phyloP scores from a whole-genome alignment of 2,329 filamentous ascomycete genomes.

The Pestalotiopsis sp. region DNA sequence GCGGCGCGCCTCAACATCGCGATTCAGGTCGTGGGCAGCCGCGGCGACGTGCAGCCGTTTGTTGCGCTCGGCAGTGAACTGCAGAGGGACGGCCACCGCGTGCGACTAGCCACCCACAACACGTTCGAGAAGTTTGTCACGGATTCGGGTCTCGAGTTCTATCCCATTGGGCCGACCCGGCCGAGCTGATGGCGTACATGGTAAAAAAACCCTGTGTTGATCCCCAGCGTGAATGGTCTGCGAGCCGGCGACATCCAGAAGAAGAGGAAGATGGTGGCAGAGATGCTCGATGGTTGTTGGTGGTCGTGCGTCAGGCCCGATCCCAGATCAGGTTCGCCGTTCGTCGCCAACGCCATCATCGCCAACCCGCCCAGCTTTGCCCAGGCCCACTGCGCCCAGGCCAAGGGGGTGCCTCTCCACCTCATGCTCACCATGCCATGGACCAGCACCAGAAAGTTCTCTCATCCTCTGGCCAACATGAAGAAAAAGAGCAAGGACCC shows the following conservation, averaged over 20 bases:
- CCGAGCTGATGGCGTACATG: conserved; percentile 69
- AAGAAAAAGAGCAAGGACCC: conserved; percentile 49
- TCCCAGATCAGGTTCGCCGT: conserved; percentile 52
- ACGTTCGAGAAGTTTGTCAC: conserved; percentile 69
- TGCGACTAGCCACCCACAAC: conserved; percentile 72
- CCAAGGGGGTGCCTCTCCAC: conserved; percentile 72
- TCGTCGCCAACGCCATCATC: conserved; percentile 81
- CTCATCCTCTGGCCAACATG: conserved; percentile 67
- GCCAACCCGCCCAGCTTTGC: conserved; percentile 78
- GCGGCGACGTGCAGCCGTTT: conserved; percentile 77
- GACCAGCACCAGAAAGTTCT: conserved; percentile 77
- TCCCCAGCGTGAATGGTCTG: conserved; percentile 35
- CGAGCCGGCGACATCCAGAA: conserved; percentile 36
- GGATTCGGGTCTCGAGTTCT: conserved; percentile 72
- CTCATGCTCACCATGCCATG: conserved; percentile 97
- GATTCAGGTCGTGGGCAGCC: conserved; percentile 73
- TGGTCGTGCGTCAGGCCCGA: conserved; percentile 76
- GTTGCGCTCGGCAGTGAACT: conserved; percentile 67
- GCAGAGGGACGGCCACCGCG: conserved; percentile 67
- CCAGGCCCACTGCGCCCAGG: conserved; percentile 74
- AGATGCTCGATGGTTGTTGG: conserved; percentile 84
- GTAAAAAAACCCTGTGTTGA: conserved; percentile 38
- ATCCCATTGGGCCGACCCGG: conserved; percentile 71
- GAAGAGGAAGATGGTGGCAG: conserved; percentile 58
- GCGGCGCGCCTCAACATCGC: conserved; percentile 61